Evolutionary conservation across 2,329 filamentous ascomycete genomes (phyloP), one percentile per base, ranked within the genome.

Genomic region (Paecilomyces sp.): DNA sequence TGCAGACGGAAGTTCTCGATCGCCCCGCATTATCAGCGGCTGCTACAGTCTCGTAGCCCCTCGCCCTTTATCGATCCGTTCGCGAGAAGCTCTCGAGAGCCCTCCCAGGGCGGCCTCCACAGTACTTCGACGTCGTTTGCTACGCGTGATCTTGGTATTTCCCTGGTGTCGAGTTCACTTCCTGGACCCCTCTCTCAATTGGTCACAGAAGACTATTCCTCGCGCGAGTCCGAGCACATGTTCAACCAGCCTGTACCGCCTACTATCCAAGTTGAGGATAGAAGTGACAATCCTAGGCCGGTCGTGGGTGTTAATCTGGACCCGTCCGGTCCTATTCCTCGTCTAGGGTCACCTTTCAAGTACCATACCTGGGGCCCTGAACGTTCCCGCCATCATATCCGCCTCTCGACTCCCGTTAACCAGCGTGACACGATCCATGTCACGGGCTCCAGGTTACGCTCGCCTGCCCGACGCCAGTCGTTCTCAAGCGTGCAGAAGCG

Each of bases 11-110:
- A 85, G 67, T 84, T 85, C 60, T 83, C 80, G 6, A 81, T 88
- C 56, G 82, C 84, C 36, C 83, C 85, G 22, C 84, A 88, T 66
- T 88, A 88, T 68, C 83, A 87, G 68, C 80, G 85, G 61, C 77
- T 88, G 65, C 76, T 88, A 62, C 79, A 81, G 62, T 82, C 80
- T 41, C 79, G 84, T 57, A 87, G 82, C 58, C 85, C 85, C 11
- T 86, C 85, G 25, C 85, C 85, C 2, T 79, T 84, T 65, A 71
- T 70, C 50, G 75, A 79, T 53, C 68, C 74, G 52, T 68, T 74
- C 34, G 66, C 71, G 15, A 68, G 64, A 18, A 67, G 73, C 8
- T 68, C 74, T 12, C 58, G 63, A 12, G 67, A 67, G 55, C 53
- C 69, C 13, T 67, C 67, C 11, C 64, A 65, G 33, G 63, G 66